phyloP scores from a whole-genome alignment of 2,329 filamentous ascomycete species.

The Laburnicola sp. region DNA sequence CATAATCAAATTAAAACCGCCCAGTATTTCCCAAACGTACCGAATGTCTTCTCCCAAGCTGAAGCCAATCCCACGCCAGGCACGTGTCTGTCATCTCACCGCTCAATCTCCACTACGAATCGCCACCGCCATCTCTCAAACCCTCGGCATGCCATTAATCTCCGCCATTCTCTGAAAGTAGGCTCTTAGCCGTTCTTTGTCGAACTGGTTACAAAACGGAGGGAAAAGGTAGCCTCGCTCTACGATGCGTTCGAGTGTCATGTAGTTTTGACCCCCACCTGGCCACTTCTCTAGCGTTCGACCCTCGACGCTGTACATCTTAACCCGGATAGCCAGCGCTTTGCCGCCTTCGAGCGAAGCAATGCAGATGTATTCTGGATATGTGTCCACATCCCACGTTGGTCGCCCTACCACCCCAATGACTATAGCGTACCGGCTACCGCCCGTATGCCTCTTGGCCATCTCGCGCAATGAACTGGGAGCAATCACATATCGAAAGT shows the following conservation, averaged over 20 bases:
- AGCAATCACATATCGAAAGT: neutral
- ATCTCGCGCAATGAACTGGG: neutral
- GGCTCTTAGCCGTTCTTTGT: neutral
- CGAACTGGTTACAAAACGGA: neutral
- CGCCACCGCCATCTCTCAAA: neutral
- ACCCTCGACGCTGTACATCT: neutral
- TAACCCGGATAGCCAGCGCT: too few species aligned
- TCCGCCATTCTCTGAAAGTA: neutral
- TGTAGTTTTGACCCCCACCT: neutral
- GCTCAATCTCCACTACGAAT: slow-evolving; percentile 22
- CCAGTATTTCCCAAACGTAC: too few species aligned
- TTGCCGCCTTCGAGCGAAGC: neutral
- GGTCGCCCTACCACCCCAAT: neutral
- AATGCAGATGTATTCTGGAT: neutral
- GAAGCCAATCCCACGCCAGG: too few species aligned
- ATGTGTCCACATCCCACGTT: neutral
- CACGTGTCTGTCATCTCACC: too few species aligned
- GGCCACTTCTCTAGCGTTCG: neutral
- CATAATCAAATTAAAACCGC: too few species aligned
- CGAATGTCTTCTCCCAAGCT: too few species aligned
- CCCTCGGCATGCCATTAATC: neutral
- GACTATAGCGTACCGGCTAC: neutral
- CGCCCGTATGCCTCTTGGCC: neutral
- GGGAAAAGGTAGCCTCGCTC: neutral
- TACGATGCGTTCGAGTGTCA: neutral